Base-by-base conservation (phyloP, 139 green algal genomes). In the Asterochloris sp. region DNA sequence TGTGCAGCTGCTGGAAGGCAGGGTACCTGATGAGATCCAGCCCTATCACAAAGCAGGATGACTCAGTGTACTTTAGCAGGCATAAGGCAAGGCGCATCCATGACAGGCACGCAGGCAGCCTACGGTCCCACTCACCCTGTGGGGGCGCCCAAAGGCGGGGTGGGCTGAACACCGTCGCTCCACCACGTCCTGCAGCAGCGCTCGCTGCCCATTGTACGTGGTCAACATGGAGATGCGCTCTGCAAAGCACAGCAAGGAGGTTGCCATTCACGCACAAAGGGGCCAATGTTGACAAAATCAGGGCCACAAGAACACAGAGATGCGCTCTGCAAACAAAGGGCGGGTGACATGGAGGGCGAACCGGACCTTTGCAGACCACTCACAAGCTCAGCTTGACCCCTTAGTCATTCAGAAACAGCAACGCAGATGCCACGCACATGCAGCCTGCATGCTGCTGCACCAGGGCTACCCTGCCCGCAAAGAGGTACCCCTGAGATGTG, bases 141-240 rank as follows among this genome's bases (percentile, higher is more conserved):
- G 83, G 11, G 96, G 96, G 12, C 89, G 78, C 12, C 96, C 96
- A 83, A 98, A 97, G 24, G 92, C 84, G 12, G 93, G 94, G 87
- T 99, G 88, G 11, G 67, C 28, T 8, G 93, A 94, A 82, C 97
- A 99, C 62, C 95, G 92, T 74, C 86, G 82, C 87, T 96, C 90
- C 13, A 99, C 73, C 8, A 99, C 94, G 82, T 99, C 97, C 13
- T 88, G 80, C 47, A 99, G 84, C 47, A 99, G 91, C n/a, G 93
- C 89, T 82, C 96, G 96, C 89, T 99, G 97, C 11, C 97, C 97
- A 84, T 98, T 98, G 92, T 99, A 99, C 26, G 97, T 99, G 61
- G 97, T 98, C 13, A 99, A 89, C 78, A 99, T 96, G 74, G 91
- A 92, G 79, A 99, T 99, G 73, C 93, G 94, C 54, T 89, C 21